phyloP scores from a whole-genome alignment of 1,284 basidiomycete species.

The Fomitopsis betulina region DNA sequence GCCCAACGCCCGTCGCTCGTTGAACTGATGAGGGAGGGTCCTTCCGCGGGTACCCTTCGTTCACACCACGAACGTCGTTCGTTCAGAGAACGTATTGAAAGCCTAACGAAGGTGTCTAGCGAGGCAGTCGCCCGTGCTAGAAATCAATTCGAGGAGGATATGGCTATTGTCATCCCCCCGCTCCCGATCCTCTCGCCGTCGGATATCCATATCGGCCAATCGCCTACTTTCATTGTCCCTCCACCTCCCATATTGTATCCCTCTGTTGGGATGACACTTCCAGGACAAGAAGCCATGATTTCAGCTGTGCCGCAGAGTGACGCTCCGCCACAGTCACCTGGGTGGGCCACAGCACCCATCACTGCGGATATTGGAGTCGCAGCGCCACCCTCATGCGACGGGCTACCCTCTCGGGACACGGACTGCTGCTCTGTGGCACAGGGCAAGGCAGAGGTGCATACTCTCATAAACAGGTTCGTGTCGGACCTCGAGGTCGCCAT shows the following conservation, averaged over 20 bases:
- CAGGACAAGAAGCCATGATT: not conserved
- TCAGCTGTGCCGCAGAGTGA: not conserved
- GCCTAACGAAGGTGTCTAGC: not conserved
- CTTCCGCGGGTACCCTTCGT: not conserved
- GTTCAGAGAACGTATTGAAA: not conserved
- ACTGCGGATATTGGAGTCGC: not conserved
- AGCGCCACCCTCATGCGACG: not conserved
- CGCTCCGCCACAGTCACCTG: not conserved
- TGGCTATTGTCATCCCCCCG: slow-evolving; percentile 27
- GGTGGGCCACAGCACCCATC: not conserved
- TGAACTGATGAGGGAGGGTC: not conserved
- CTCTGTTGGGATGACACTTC: not conserved
- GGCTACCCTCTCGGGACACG: not conserved
- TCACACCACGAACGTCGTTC: not conserved
- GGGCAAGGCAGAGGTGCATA: slow-evolving; percentile 40
- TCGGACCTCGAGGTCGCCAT: slow-evolving; percentile 51
- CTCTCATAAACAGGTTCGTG: slow-evolving; percentile 56
- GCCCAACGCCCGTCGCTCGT: not conserved
- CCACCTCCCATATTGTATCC: slow-evolving; percentile 18
- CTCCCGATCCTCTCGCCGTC: slow-evolving; percentile 30
- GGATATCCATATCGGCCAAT: slow-evolving; percentile 18
- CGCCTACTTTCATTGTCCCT: slow-evolving; percentile 10
- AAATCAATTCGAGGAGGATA: not conserved
- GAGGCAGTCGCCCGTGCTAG: not conserved
- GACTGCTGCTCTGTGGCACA: slow-evolving; percentile 49